These are phyloP conservation scores for Withania somnifera DNA, from an alignment of 305 asterid species.

Conservation along the genomic window DNA sequence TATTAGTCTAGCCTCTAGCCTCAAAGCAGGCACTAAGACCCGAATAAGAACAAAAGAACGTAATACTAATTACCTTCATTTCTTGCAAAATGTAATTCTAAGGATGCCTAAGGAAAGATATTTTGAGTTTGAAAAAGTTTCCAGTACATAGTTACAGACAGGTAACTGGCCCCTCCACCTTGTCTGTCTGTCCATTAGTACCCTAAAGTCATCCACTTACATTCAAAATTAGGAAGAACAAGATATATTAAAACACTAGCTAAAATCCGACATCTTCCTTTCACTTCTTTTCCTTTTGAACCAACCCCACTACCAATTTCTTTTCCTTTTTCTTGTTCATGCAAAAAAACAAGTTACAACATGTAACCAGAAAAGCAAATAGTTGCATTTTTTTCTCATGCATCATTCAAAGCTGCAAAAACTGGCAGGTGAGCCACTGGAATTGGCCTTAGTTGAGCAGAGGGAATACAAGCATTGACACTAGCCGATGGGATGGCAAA, in stretches of 20 bases:
- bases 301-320: neutral
- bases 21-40: neutral
- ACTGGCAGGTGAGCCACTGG: constrained; percentile 58
- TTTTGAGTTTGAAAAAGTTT: neutral
- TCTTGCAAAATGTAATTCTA: constrained; percentile 28
- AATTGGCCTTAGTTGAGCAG: constrained; percentile 33
- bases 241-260: constrained; percentile 2
- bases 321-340: constrained; percentile 10
- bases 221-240: neutral
- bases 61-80: constrained; percentile 28
- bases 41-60: neutral
- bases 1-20: neutral
- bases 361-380: neutral
- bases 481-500: constrained; percentile 13
- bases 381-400: constrained; percentile 1
- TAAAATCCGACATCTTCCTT: constrained; percentile 7
- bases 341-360: constrained; percentile 10
- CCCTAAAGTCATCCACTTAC: constrained; percentile 22
- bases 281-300: neutral
- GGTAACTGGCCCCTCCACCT: constrained; percentile 27
- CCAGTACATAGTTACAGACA: constrained; percentile 28
- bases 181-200: constrained; percentile 15
- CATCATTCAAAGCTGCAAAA: constrained; percentile 55
- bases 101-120: constrained; percentile 23
- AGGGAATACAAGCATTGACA: constrained; percentile 33